A percentile compares a stretch with the other conserved stretches of the same genome.
Evolutionary conservation across 345 rosid genomes (phyloP).

Genomic region (Populus ilicifolia): DNA sequence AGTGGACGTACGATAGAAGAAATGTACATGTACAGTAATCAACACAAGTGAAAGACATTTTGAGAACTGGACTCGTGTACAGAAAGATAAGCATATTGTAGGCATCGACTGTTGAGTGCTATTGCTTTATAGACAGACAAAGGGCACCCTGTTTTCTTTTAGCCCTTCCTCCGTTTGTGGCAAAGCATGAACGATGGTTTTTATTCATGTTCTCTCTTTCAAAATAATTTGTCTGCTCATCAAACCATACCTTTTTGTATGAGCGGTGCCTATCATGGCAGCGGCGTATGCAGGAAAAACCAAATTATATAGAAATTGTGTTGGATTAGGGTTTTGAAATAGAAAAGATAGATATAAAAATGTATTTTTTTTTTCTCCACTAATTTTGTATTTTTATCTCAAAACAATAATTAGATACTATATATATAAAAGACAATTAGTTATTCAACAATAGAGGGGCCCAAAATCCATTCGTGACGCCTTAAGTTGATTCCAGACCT

Average conservation of each 20-base stretch:
- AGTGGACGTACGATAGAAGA: too few relatives aligned
- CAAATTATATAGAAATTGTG: constrained; percentile 3
- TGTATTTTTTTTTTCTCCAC: too few relatives aligned
- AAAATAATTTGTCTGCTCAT: constrained; percentile 2
- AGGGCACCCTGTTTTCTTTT: constrained; percentile 12
- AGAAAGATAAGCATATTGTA: constrained; percentile 14
- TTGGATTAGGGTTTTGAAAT: too few relatives aligned
- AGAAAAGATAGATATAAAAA: too few relatives aligned
- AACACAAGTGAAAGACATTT: background rate
- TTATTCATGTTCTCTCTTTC: background rate
- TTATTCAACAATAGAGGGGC: too few relatives aligned
- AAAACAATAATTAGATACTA: too few relatives aligned
- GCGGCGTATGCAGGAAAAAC: background rate
- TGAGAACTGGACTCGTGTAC: background rate
- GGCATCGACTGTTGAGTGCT: constrained; percentile 18
- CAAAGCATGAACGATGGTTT: constrained; percentile 8
- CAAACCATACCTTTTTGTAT: constrained; percentile 30
- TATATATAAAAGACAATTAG: too few relatives aligned
- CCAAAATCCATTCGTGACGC: background rate
- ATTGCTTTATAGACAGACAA: constrained; percentile 33
- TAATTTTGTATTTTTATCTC: too few relatives aligned
- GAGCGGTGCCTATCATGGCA: background rate
- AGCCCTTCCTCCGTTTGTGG: constrained; percentile 23
- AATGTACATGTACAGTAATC: too few relatives aligned
- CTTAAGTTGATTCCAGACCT: background rate